Conservation (phyloP, 2,329 filamentous ascomycete species). For the Dissoconium aciculare region DNA sequence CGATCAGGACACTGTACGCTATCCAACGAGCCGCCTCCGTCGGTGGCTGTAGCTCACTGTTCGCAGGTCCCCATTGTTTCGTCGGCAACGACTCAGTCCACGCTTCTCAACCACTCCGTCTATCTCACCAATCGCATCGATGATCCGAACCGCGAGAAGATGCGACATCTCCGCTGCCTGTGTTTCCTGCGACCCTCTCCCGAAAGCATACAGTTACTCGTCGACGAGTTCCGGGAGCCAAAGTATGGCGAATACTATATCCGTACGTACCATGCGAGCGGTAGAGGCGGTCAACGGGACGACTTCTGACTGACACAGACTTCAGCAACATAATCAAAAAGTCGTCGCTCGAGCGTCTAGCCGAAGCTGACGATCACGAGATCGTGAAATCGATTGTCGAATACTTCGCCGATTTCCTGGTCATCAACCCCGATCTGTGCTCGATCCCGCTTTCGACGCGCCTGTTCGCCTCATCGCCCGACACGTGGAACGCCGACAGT, state of each 20-base stretch:
- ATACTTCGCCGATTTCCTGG: conserved; percentile 89
- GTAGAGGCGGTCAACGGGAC: conserved; percentile 5
- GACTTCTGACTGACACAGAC: conserved; percentile 36
- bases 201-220: conserved; percentile 81
- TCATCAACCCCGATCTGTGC: conserved; percentile 77
- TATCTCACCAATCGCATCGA: conserved; percentile 95
- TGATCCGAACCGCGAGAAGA: conserved; percentile 81
- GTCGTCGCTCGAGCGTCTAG: conserved; percentile 80
- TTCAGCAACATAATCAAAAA: conserved; percentile 98
- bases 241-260: conserved; percentile 96
- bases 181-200: conserved; percentile 87
- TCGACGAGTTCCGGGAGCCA: conserved; percentile 88
- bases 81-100: conserved; percentile 87
- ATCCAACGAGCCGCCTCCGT: background rate
- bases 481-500: conserved; percentile 81
- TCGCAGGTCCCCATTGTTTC: conserved; percentile 70
- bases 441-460: conserved; percentile 19
- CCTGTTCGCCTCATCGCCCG: conserved; percentile 37
- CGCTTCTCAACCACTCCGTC: conserved; percentile 87
- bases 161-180: conserved; percentile 88
- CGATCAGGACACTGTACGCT: conserved; percentile 71
- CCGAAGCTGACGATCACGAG: conserved; percentile 94
- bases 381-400: conserved; percentile 90
- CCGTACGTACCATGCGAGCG: conserved; percentile 32
- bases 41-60: conserved; percentile 12